These are phyloP conservation scores for Nakazawaea ernobii DNA, from an alignment of 805 yeast species.

Conservation along the genomic window DNA sequence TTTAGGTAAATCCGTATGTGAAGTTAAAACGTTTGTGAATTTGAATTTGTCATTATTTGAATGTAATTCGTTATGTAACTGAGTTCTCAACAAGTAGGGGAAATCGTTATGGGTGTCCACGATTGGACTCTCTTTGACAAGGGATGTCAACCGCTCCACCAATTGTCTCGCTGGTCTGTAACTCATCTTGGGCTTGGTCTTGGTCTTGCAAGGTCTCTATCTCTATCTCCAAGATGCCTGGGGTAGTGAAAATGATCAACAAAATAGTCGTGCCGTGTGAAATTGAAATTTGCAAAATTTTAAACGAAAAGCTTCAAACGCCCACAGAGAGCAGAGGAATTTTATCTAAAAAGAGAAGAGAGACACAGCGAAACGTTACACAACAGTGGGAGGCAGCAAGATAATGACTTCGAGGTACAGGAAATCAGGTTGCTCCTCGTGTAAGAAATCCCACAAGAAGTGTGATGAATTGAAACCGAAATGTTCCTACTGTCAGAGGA, in stretches of 20 bases:
- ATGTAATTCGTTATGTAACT: slow-evolving; percentile 37
- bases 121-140: slow-evolving; percentile 26
- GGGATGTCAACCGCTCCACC: slow-evolving; percentile 6
- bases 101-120: slow-evolving; percentile 47
- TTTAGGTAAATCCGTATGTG: slow-evolving; percentile 39
- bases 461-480: slow-evolving; percentile 10
- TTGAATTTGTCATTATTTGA: slow-evolving; percentile 27
- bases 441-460: slow-evolving; percentile 7
- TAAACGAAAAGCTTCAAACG: background rate
- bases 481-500: slow-evolving; percentile 5
- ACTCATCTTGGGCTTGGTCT: no score
- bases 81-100: slow-evolving; percentile 43
- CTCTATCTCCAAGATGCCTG: no score
- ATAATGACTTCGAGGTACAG: slow-evolving; percentile 1
- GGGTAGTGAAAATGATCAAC: no score
- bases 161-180: background rate
- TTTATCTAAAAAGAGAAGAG: slow-evolving; percentile 2
- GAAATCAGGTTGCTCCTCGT: slow-evolving; percentile 9
- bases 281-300: no score
- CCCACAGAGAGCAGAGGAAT: slow-evolving; percentile 3
- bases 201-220: no score
- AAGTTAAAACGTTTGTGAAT: slow-evolving; percentile 30
- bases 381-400: no score
- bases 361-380: background rate
- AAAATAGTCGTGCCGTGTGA: no score